phyloP scores from a whole-genome alignment of 139 green algal species.

The Edaphochlamys debaryana region DNA sequence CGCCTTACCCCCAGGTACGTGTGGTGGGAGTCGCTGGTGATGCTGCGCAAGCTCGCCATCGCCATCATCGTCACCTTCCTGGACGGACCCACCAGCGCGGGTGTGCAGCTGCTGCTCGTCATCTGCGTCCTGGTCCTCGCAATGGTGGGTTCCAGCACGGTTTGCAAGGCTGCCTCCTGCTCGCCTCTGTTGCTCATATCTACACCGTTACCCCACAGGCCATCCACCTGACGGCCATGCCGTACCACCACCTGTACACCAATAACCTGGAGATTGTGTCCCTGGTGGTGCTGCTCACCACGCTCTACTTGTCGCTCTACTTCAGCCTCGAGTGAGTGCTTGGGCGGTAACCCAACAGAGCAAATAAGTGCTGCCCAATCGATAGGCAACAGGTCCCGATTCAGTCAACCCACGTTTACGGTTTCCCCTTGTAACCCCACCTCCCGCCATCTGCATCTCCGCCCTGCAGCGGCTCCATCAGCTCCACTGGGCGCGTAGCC shows the following conservation, averaged over 20 bases:
- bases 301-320: constrained; percentile 19
- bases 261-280: constrained; percentile 29
- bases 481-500: not conserved
- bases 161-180: not conserved
- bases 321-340: constrained; percentile 12
- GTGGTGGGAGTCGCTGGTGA: constrained; percentile 41
- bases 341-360: too few relatives aligned
- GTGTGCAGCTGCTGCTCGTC: constrained; percentile 41
- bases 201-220: too few relatives aligned
- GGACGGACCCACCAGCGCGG: not conserved
- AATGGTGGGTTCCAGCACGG: too few relatives aligned
- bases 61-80: constrained; percentile 25
- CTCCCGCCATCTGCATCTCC: not conserved
- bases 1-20: too few relatives aligned
- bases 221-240: constrained; percentile 2
- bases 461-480: too few relatives aligned
- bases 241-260: constrained; percentile 18
- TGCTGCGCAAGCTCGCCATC: constrained; percentile 39
- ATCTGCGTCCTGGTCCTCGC: constrained; percentile 23
- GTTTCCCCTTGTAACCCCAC: too few relatives aligned
- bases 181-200: not conserved
- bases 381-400: too few relatives aligned
- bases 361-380: not conserved
- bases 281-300: not conserved
- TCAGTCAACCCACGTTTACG: too few relatives aligned